Base-by-base conservation (phyloP, 768 basidiomycete genomes). In the Panus rudis region DNA sequence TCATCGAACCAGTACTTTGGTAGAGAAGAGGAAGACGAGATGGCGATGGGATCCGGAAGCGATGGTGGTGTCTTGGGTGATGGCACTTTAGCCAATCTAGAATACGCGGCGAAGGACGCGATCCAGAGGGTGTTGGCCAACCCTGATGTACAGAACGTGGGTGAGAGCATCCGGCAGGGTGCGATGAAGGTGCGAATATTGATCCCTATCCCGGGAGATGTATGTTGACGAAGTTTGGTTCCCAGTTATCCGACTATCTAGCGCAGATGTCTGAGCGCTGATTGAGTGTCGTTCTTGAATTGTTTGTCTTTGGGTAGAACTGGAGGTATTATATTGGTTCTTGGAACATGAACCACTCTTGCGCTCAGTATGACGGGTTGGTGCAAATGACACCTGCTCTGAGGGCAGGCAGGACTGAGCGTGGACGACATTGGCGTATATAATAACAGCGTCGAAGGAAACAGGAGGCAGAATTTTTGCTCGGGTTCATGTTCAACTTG, bases 1-100 rank as follows among this genome's bases (percentile, higher is more conserved):
- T 94, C 92, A 1, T 94, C 92, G 13, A 93, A 79, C 59, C 87
- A 92, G 53, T 99, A 98, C 76, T 98, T 96, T 63, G 96, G 94
- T 2, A 76, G 92, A 13, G 81, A 85, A 3, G 92, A 94, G 42
- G 83, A 88, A 44, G 82, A 84, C n/a, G 76, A 77, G 7, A 52
- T 64, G 38, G 51, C 45, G n/a, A 48, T 67, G 48, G 41, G 44
- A 3, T 45, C 46, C 21, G 58, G 73, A 22, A 65, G 75, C 7
- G 78, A 79, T 46, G 82, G 73, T 17, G 81, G 75, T 38, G 57
- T 81, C 45, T 56, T 72, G 33, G 67, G 68, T 38, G 73, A 73
- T 40, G 69, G 67, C 45, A 68, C 46, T 39, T 61, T 81, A 26
- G 78, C 84, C 4, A 75, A 58, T 34, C 46, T 79, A 13, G 79